Base-by-base conservation (phyloP, 768 basidiomycete species). In the Coprinellus aureogranulatus region DNA sequence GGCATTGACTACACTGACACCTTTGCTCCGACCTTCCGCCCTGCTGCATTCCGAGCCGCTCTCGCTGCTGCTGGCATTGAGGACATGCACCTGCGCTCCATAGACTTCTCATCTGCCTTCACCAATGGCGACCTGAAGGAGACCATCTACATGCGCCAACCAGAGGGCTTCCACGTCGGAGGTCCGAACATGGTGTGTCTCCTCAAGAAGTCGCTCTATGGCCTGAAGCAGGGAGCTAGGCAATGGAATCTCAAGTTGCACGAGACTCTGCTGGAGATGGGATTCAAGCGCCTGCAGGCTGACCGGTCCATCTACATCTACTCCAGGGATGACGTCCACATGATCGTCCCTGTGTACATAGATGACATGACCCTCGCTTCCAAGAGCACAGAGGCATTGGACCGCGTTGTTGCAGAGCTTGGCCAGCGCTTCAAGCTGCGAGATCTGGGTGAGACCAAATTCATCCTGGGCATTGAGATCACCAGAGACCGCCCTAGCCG, bases 1-100 rank as follows among this genome's bases (percentile, higher is more conserved):
- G 77, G 79, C 1, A 58, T 70, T 59, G 77, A 79, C 55, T 79
- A 66, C 63, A 66, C 62, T 44, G 70, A 79, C 51, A 77, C 18
- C n/a, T n/a, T n/a, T n/a, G n/a, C n/a, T n/a, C n/a, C n/a, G n/a
- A n/a, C n/a, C n/a, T n/a, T n/a, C n/a, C n/a, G n/a, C n/a, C n/a
- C n/a, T n/a, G 67, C 71, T 5, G 67, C 68, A 59, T 48, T 34
- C 49, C 41, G 22, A 30, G 39, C 31, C 25, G 42, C 28, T 26
- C 62, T 61, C 3, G 70, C 75, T 3, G 8, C 72, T 1, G 71
- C 70, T 40, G 72, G 69, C 0, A 18, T 57, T 2, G 58, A 69
- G 34, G 69, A 70, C 58, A 63, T 70, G 41, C 57, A 50, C 22
- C 16, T 53, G 5, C 11, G 34, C 31, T 53, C 51, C 4, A 11